These are phyloP conservation scores for Nicotiana benthamiana DNA, from an alignment of 257 asterid species.

Conservation along the genomic window DNA sequence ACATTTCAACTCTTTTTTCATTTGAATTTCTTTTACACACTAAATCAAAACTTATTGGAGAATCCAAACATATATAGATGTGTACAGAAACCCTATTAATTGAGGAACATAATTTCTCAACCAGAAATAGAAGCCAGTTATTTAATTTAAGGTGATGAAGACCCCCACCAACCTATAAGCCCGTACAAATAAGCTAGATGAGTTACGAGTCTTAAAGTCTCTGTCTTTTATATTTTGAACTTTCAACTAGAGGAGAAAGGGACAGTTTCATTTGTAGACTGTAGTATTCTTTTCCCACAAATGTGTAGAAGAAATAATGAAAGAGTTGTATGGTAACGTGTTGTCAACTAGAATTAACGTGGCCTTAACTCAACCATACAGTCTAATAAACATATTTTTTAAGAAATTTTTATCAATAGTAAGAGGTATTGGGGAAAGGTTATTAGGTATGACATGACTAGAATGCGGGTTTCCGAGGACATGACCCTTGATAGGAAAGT, in stretches of 20 bases:
- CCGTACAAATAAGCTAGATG: too few relatives aligned
- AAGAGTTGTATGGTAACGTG: background rate
- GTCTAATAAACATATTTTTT: background rate
- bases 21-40: background rate
- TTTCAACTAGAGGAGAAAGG: background rate
- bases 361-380: background rate
- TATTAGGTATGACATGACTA: too few relatives aligned
- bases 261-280: background rate
- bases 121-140: background rate
- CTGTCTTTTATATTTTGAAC: too few relatives aligned
- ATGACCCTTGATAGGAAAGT: too few relatives aligned
- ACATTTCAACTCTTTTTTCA: too few relatives aligned
- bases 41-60: background rate
- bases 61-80: background rate
- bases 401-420: background rate
- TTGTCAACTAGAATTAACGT: background rate
- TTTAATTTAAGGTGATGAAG: background rate
- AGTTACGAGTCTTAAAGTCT: too few relatives aligned
- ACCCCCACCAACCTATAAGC: too few relatives aligned
- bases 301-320: too few relatives aligned
- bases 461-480: too few relatives aligned
- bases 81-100: background rate
- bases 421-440: too few relatives aligned
- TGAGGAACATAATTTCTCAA: background rate
- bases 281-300: background rate